A percentile compares a stretch with the other conserved stretches of the same genome.
Evolutionary conservation across 1,139 yeast genomes (phyloP).

Genomic region (Pichia sp.): DNA sequence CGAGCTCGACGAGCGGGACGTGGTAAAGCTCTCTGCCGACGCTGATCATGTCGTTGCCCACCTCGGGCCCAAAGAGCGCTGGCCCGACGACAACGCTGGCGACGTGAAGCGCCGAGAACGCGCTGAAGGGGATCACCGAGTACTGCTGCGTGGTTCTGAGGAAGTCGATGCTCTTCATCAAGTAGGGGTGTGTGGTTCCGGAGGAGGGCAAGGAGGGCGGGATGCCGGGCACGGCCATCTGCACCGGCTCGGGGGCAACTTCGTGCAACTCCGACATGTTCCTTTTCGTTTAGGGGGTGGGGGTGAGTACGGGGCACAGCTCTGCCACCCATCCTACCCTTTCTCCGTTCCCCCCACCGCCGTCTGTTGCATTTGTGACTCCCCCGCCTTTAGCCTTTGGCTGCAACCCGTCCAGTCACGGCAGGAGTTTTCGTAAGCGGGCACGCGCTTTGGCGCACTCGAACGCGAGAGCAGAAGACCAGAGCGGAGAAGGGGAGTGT

Average conservation of each 20-base stretch:
- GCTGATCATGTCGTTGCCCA: slow-evolving; percentile 55
- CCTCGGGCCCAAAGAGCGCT: slow-evolving; percentile 38
- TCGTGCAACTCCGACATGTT: slow-evolving; percentile 13
- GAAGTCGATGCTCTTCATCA: slow-evolving; percentile 16
- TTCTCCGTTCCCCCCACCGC: no score
- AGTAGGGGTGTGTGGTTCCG: slow-evolving; percentile 15
- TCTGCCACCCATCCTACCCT: no score
- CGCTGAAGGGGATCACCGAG: slow-evolving; percentile 55
- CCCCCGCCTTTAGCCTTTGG: not conserved
- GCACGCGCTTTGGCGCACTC: not conserved
- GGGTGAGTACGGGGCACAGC: no score
- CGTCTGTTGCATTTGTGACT: no score
- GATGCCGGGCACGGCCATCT: slow-evolving; percentile 15
- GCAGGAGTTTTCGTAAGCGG: not conserved
- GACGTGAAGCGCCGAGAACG: slow-evolving; percentile 57
- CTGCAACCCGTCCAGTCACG: no score
- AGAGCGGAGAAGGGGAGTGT: no score
- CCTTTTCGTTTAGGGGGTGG: no score
- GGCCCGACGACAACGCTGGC: slow-evolving; percentile 57
- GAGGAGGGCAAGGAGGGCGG: slow-evolving; percentile 18
- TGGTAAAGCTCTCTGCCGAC: slow-evolving; percentile 63
- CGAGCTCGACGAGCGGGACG: slow-evolving; percentile 43
- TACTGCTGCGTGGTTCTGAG: slow-evolving; percentile 46
- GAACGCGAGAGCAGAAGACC: not conserved
- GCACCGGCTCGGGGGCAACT: slow-evolving; percentile 16